A percentile compares a stretch with the other conserved stretches of the same genome.
Conservation (phyloP, 2,329 filamentous ascomycete genomes). For the Lecanoromycetidae sp. region DNA sequence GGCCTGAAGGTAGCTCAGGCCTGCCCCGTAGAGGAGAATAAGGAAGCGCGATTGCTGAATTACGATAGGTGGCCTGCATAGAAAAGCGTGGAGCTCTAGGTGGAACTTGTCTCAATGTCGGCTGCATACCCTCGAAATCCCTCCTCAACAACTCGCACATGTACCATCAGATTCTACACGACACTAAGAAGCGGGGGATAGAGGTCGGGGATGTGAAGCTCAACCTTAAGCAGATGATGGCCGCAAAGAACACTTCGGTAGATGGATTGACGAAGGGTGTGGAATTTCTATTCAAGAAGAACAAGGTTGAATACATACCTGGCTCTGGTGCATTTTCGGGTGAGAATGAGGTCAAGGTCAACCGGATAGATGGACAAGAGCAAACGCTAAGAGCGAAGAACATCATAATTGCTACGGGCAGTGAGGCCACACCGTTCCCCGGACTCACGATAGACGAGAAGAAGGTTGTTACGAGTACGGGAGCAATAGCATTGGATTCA, state of each 20-base stretch:
- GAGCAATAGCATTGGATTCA: conserved; percentile 76
- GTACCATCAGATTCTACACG: conserved; percentile 93
- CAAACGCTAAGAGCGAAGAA: conserved; percentile 82
- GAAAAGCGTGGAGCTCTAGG: conserved; percentile 94
- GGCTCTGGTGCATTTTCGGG: conserved; percentile 76
- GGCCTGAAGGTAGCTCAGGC: conserved; percentile 74
- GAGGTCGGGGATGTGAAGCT: conserved; percentile 95
- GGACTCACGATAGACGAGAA: conserved; percentile 94
- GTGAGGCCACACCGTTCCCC: conserved; percentile 90
- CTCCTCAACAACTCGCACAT: conserved; percentile 99
- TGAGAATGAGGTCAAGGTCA: conserved; percentile 84
- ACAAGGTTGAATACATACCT: conserved; percentile 96
- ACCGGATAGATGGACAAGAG: conserved; percentile 83
- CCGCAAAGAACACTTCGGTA: conserved; percentile 92
- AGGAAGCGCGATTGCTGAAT: neutral
- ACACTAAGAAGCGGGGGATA: conserved; percentile 93
- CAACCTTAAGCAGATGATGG: conserved; percentile 93
- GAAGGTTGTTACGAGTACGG: conserved; percentile 92
- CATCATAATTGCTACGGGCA: conserved; percentile 93
- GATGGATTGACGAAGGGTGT: conserved; percentile 86
- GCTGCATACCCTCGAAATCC: conserved; percentile 98
- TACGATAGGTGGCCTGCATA: conserved; percentile 73
- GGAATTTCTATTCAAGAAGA: conserved; percentile 98
- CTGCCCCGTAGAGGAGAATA: too few relatives aligned
- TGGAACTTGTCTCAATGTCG: conserved; percentile 96